Percentiles rank a stretch among this genome's conserved stretches.
Evolutionary conservation across 1,139 yeast species (phyloP).

Genomic region (Candida sp.): DNA sequence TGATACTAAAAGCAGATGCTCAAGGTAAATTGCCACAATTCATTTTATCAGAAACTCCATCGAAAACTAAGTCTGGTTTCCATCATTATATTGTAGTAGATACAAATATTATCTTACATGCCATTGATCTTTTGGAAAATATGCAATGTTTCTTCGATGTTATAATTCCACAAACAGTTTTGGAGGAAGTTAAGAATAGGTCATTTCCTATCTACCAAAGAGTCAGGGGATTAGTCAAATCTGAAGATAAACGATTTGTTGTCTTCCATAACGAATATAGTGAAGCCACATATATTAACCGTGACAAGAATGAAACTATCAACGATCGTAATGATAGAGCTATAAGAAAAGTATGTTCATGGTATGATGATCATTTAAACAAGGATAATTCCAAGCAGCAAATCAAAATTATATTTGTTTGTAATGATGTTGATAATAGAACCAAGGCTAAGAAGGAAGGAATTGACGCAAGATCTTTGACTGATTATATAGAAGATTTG

Average conservation of each 20-base stretch:
- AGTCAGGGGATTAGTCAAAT: conserved; percentile 70
- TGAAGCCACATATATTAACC: conserved; percentile 62
- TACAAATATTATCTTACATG: conserved; percentile 84
- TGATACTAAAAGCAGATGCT: conserved; percentile 52
- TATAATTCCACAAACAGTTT: conserved; percentile 87
- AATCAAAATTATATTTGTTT: conserved; percentile 60
- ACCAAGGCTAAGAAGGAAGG: conserved; percentile 54
- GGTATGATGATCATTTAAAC: conserved; percentile 69
- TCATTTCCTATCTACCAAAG: conserved; percentile 89
- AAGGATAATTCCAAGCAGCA: conserved; percentile 23
- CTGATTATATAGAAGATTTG: conserved; percentile 65
- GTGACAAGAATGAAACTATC: conserved; percentile 67
- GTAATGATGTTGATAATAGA: conserved; percentile 75
- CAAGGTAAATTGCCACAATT: conserved; percentile 50
- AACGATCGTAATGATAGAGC: conserved; percentile 94
- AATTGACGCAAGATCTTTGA: conserved; percentile 52
- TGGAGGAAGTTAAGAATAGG: conserved; percentile 88
- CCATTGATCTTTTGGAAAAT: conserved; percentile 86
- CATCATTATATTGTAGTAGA: conserved; percentile 82
- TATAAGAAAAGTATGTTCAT: conserved; percentile 69
- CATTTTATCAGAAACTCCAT: conserved; percentile 49
- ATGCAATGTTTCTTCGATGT: conserved; percentile 80
- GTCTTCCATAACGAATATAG: conserved; percentile 94
- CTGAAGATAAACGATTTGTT: conserved; percentile 79
- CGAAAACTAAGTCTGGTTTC: conserved; percentile 27